Evolutionary conservation across 257 asterid genomes (phyloP).

Genomic region (Apocynum venetum): DNA sequence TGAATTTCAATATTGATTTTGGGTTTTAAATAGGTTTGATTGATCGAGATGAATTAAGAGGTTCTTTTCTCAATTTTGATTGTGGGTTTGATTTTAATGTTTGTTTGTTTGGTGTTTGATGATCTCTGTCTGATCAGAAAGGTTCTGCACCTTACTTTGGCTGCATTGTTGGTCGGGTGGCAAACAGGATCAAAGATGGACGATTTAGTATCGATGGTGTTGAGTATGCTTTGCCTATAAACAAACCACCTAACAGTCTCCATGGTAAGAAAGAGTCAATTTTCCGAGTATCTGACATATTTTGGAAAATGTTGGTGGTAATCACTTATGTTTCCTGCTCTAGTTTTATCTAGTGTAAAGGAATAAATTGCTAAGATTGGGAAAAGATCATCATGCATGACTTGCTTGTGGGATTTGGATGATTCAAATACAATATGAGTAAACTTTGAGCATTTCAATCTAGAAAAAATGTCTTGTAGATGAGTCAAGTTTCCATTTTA

Average conservation of each 20-base stretch:
- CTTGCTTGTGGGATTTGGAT: background rate
- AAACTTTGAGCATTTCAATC: background rate
- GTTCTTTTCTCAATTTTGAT: background rate
- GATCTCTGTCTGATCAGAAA: slow-evolving; percentile 41
- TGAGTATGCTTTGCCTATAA: slow-evolving; percentile 66
- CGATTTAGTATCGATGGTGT: slow-evolving; percentile 70
- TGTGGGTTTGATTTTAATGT: slow-evolving; percentile 5
- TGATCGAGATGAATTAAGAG: background rate
- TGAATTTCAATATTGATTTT: background rate
- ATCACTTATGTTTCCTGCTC: background rate
- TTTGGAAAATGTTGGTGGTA: background rate
- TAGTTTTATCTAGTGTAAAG: background rate
- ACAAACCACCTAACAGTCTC: slow-evolving; percentile 92
- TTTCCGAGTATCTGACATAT: background rate
- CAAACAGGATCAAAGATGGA: slow-evolving; percentile 90
- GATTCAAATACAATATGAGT: background rate
- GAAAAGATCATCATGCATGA: background rate
- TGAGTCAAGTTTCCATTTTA: background rate
- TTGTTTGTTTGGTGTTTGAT: slow-evolving; percentile 10
- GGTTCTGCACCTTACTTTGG: slow-evolving; percentile 92
- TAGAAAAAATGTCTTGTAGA: background rate
- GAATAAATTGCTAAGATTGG: background rate
- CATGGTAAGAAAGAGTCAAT: slow-evolving; percentile 51
- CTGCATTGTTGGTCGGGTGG: slow-evolving; percentile 97
- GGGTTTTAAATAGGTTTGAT: slow-evolving; percentile 2